These are phyloP conservation scores for Tetrastigma voinierianum DNA, from an alignment of 164 flowering plant genomes.

Conservation along the genomic window DNA sequence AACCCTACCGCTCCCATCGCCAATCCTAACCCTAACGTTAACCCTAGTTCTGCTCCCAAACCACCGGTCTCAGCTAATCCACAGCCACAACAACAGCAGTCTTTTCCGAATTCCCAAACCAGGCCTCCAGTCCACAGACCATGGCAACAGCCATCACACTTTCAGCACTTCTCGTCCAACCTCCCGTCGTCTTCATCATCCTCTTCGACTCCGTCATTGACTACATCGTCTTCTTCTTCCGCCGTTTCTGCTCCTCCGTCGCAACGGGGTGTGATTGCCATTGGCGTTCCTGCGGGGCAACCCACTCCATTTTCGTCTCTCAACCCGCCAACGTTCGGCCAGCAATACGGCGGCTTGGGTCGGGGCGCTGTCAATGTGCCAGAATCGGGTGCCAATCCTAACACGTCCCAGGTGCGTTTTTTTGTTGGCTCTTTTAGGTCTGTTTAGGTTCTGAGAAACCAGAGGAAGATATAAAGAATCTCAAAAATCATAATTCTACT, in stretches of 20 bases:
- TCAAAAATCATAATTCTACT: not conserved
- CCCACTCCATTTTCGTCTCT: constrained; percentile 38
- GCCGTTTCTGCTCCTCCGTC: constrained; percentile 15
- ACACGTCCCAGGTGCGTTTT: constrained; percentile 29
- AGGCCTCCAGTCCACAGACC: constrained; percentile 33
- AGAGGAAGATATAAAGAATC: not conserved
- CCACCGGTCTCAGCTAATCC: not conserved
- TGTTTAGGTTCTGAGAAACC: not conserved
- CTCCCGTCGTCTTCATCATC: constrained; percentile 7
- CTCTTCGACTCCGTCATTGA: constrained; percentile 5
- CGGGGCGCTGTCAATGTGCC: constrained; percentile 29
- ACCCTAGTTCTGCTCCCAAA: too few relatives aligned
- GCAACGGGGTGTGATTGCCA: constrained; percentile 52
- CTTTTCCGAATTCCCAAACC: constrained; percentile 12
- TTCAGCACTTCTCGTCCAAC: constrained; percentile 25
- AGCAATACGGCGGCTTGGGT: constrained; percentile 42
- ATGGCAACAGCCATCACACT: constrained; percentile 34
- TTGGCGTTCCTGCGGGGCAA: constrained; percentile 61
- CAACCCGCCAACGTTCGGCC: constrained; percentile 25
- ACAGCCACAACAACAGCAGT: constrained; percentile 3
- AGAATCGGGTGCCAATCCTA: constrained; percentile 29
- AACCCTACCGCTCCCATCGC: constrained; percentile 3
- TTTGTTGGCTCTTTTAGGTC: not conserved
- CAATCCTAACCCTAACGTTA: too few relatives aligned
- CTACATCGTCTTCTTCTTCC: constrained; percentile 13